Conservation (phyloP, 192 early-diverging fungal genomes). For the Umbelopsis sp. region DNA sequence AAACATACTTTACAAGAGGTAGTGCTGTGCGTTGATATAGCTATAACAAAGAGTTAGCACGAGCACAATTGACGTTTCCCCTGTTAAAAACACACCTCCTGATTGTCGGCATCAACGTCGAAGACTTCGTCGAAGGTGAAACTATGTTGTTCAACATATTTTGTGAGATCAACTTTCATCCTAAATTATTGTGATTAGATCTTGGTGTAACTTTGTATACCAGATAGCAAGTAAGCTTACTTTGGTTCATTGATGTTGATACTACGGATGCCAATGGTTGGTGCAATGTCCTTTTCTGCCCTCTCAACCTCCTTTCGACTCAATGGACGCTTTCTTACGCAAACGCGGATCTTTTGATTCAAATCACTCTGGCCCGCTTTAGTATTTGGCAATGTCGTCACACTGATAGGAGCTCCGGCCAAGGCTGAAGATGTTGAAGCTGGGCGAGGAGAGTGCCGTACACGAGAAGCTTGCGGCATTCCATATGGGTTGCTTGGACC, state of each 20-base stretch:
- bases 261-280: conserved; percentile 64
- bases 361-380: conserved; percentile 51
- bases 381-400: neutral
- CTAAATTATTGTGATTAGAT: conserved; percentile 35
- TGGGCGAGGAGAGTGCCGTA: conserved; percentile 15
- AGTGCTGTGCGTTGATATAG: conserved; percentile 87
- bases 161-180: conserved; percentile 95
- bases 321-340: conserved; percentile 94
- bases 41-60: conserved; percentile 1
- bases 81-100: conserved; percentile 59
- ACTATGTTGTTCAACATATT: conserved; percentile 92
- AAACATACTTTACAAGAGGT: conserved; percentile 94
- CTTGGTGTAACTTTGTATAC: neutral
- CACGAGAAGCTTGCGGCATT: conserved; percentile 48
- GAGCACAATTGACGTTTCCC: neutral
- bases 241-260: conserved; percentile 94
- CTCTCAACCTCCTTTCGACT: conserved; percentile 82
- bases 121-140: conserved; percentile 98
- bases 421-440: conserved; percentile 14
- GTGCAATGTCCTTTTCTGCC: conserved; percentile 86
- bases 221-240: conserved; percentile 41
- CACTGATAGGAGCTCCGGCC: neutral
- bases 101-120: conserved; percentile 79
- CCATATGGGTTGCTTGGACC: conserved; percentile 76
- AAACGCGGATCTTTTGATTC: conserved; percentile 91